Evolutionary conservation across 306 rosid species (phyloP), one percentile per base, ranked within the genome.

Genomic region (Alnus glutinosa): DNA sequence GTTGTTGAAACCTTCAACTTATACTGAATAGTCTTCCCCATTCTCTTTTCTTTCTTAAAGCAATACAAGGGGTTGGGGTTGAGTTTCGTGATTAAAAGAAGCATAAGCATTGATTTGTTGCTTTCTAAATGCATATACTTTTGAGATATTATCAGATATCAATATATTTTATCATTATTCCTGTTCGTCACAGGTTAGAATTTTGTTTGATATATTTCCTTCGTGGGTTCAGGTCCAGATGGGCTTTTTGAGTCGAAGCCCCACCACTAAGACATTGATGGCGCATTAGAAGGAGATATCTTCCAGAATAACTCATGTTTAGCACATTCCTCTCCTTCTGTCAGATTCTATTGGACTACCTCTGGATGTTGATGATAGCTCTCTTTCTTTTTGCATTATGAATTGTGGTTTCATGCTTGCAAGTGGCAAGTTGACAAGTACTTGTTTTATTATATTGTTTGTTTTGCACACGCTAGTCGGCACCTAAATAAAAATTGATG

Each of bases 221-320:
- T 14, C 9, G 28, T 55, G 71, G 3, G 58, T 61, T 37, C 86
- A 89, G 90, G 92, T 75, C 90, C 92, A 0, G 79, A 86, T 75
- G 92, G 92, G 30, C 87, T 89, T n/a, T 89, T 89, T 30, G 92
- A 89, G 81, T 1, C 0, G n/a, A 88, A 88, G 82, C 39, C 74
- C n/a, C 91, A 89, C 82, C 91, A 89, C 84, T 88, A 78, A 77
- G 78, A 52, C 37, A 46, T 70, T 36, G 64, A 30, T 67, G 48
- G 77, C 57, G 10, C 75, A 52, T 42, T 55, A 49, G 36, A 37
- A 32, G 30, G 57, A 54, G 64, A 52, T 8, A 16, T 57, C 57
- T 14, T 70, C 44, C 47, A 9, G 36, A 71, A 78, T 64, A 59
- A 70, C 42, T 46, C 30, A 4, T 14, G 47, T 47, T 75, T 63